phyloP scores from a whole-genome alignment of 1,284 basidiomycete genomes.

The Fomes fomentarius region DNA sequence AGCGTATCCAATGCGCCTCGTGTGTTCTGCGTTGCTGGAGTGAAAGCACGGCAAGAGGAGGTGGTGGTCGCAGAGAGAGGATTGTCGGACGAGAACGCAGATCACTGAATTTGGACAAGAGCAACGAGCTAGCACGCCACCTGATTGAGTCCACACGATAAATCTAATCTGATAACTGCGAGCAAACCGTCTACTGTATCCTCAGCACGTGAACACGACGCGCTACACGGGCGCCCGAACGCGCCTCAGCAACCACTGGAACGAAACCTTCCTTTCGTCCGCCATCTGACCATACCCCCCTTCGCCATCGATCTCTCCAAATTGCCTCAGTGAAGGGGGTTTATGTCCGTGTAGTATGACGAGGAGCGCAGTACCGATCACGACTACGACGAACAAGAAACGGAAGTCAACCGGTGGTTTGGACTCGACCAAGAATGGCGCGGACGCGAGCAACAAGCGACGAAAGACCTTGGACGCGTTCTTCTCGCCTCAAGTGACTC shows the following conservation, averaged over 20 bases:
- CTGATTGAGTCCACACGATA: conserved; percentile 4
- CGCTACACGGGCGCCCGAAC: conserved; percentile 7
- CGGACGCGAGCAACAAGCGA: conserved; percentile 31
- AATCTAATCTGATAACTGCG: conserved; percentile 14
- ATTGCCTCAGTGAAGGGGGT: no score
- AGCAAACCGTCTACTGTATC: not conserved
- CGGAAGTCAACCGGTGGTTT: conserved; percentile 42
- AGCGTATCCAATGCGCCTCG: no score
- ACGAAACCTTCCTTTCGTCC: not conserved
- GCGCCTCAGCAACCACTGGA: conserved; percentile 1
- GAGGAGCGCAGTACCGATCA: conserved; percentile 10
- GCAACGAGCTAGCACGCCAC: conserved; percentile 22
- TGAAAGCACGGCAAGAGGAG: not conserved
- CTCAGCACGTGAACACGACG: conserved; percentile 20
- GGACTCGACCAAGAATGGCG: conserved; percentile 33
- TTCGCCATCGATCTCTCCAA: not conserved
- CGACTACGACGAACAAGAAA: conserved; percentile 35
- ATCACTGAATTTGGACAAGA: conserved; percentile 20
- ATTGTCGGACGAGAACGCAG: conserved; percentile 6
- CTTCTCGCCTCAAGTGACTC: conserved; percentile 47
- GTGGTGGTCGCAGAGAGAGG: not conserved
- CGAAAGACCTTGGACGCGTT: conserved; percentile 46
- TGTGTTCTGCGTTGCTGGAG: no score
- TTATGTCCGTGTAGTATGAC: conserved; percentile 10
- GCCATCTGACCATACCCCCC: not conserved